A percentile compares a stretch with the other conserved stretches of the same genome.
phyloP scores from a whole-genome alignment of 2,329 filamentous ascomycete genomes.

The Fusarium fujikuroi region DNA sequence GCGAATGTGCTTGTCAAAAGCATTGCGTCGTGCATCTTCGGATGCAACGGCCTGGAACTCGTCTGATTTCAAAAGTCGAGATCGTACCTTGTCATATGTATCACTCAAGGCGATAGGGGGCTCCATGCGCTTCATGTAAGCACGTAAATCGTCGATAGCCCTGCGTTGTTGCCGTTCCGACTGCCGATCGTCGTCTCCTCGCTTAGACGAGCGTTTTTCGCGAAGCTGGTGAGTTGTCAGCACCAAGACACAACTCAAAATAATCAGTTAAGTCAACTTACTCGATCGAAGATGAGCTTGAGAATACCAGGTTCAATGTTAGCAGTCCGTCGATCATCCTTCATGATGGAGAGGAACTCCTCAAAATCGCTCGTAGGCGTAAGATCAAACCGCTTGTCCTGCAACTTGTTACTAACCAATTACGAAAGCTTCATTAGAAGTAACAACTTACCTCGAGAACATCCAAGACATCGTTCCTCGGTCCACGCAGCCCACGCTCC shows the following conservation, averaged over 20 bases:
- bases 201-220: constrained; percentile 82
- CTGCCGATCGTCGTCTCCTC: constrained; percentile 85
- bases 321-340: constrained; percentile 87
- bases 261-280: constrained; percentile 51
- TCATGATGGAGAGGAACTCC: constrained; percentile 85
- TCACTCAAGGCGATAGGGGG: constrained; percentile 82
- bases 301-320: constrained; percentile 84
- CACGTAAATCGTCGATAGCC: constrained; percentile 84
- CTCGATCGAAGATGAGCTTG: constrained; percentile 84
- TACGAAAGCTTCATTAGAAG: neutral
- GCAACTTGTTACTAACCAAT: constrained; percentile 24
- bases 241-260: neutral
- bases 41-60: constrained; percentile 86
- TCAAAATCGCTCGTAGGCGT: constrained; percentile 87
- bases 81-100: constrained; percentile 87
- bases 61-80: constrained; percentile 80
- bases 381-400: constrained; percentile 94
- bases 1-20: constrained; percentile 92
- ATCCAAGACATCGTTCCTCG: constrained; percentile 85
- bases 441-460: constrained; percentile 79
- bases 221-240: constrained; percentile 67
- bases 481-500: constrained; percentile 83
- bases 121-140: constrained; percentile 88
- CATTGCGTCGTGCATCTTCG: constrained; percentile 83
- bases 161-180: constrained; percentile 87